phyloP scores from a whole-genome alignment of 192 early-diverging fungal species.

The Phlyctochytrium planicorne region DNA sequence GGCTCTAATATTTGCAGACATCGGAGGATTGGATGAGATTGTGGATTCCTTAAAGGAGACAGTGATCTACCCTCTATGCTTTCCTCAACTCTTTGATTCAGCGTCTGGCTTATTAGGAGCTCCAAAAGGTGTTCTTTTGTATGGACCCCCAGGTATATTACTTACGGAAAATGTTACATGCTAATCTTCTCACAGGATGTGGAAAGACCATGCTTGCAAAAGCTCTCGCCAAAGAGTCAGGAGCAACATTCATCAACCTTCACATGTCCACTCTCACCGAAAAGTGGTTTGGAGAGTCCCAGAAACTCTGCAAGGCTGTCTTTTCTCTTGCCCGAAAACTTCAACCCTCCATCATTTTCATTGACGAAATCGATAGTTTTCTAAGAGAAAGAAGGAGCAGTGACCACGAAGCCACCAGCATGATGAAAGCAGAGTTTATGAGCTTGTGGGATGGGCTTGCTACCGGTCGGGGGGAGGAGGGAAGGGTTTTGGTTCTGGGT shows the following conservation, averaged over 20 bases:
- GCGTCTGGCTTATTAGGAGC: constrained; percentile 84
- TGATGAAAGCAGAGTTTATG: constrained; percentile 99
- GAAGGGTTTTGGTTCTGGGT: constrained; percentile 67
- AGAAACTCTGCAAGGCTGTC: constrained; percentile 79
- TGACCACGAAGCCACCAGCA: constrained; percentile 95
- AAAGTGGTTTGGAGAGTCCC: constrained; percentile 29
- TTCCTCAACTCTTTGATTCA: constrained; percentile 87
- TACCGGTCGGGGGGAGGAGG: constrained; percentile 53
- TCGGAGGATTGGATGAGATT: constrained; percentile 91
- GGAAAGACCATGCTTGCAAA: constrained; percentile 99
- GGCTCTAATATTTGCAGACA: no score
- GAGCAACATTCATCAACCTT: constrained; percentile 96
- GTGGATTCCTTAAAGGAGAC: constrained; percentile 91
- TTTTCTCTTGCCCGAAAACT: constrained; percentile 94
- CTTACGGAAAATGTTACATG: constrained; percentile 1
- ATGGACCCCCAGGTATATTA: constrained; percentile 76
- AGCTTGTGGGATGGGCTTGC: constrained; percentile 96
- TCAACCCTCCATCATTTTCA: constrained; percentile 95
- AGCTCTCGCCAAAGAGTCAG: constrained; percentile 95
- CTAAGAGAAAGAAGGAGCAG: constrained; percentile 81
- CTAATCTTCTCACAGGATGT: constrained; percentile 62
- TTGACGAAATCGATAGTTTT: constrained; percentile 99
- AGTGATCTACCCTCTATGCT: constrained; percentile 93
- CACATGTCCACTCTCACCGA: constrained; percentile 92
- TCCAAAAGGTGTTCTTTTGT: constrained; percentile 92